A percentile compares a stretch with the other conserved stretches of the same genome.
phyloP scores from a whole-genome alignment of 768 basidiomycete genomes.

The Lactarius indigo region DNA sequence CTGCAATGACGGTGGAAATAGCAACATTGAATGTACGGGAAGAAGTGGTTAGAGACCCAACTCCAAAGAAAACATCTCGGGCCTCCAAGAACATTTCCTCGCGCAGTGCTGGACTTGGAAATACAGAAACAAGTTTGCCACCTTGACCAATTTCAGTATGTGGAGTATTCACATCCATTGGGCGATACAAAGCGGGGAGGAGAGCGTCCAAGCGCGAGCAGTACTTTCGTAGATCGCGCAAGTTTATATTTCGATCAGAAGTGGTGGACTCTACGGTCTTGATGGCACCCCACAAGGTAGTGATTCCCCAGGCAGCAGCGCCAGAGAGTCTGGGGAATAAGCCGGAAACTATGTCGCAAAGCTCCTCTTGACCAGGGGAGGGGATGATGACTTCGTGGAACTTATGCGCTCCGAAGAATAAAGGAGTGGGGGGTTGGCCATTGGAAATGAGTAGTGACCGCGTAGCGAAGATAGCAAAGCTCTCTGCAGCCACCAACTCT shows the following conservation, averaged over 20 bases:
- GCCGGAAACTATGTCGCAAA: conserved; percentile 62
- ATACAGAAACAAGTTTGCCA: conserved; percentile 41
- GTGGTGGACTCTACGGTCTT: conserved; percentile 47
- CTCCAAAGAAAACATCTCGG: conserved; percentile 88
- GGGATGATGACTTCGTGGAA: conserved; percentile 67
- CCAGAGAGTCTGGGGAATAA: conserved; percentile 63
- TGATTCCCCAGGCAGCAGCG: conserved; percentile 45
- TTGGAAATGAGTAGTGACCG: conserved; percentile 56
- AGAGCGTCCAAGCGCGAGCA: conserved; percentile 67
- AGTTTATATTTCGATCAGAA: conserved; percentile 59
- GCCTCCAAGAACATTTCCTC: conserved; percentile 90
- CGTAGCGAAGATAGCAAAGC: conserved; percentile 88
- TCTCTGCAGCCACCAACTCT: conserved; percentile 66
- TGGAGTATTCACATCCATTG: conserved; percentile 39
- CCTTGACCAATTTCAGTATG: conserved; percentile 29
- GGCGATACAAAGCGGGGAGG: conserved; percentile 46
- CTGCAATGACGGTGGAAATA: conserved; percentile 53
- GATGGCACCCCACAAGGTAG: conserved; percentile 67
- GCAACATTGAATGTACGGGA: conserved; percentile 47
- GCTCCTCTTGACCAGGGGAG: conserved; percentile 62
- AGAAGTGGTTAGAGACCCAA: conserved; percentile 50
- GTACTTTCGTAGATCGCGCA: conserved; percentile 82
- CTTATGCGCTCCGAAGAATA: conserved; percentile 84
- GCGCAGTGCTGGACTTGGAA: conserved; percentile 70
- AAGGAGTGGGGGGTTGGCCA: conserved; percentile 49